Conservation (phyloP, 2,329 filamentous ascomycete species). For the Venturiaceae sp. region DNA sequence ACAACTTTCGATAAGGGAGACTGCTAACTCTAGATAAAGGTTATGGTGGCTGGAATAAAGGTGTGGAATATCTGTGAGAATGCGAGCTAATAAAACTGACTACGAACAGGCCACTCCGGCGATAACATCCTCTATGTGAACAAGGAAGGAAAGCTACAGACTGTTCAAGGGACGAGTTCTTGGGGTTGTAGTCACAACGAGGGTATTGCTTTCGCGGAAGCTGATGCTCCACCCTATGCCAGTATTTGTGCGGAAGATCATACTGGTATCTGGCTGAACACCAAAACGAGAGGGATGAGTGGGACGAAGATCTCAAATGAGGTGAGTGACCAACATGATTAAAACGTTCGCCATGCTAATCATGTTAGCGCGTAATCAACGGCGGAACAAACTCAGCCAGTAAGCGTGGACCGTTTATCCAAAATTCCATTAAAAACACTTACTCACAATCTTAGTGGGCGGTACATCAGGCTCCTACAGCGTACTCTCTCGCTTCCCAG, state of each 20-base stretch:
- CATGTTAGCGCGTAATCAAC: constrained; percentile 41
- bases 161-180: constrained; percentile 41
- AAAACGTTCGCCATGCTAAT: background rate
- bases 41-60: constrained; percentile 1
- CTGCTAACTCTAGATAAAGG: background rate
- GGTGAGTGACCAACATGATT: background rate
- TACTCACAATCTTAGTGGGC: no score
- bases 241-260: constrained; percentile 53
- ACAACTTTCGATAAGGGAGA: background rate
- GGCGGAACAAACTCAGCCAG: constrained; percentile 35
- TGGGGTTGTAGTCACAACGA: constrained; percentile 59
- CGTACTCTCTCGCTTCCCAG: constrained; percentile 43
- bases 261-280: constrained; percentile 56
- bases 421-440: no score
- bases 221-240: constrained; percentile 48
- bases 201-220: constrained; percentile 52
- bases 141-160: constrained; percentile 38
- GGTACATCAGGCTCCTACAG: constrained; percentile 56
- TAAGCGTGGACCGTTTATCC: no score
- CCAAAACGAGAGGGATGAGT: constrained; percentile 46
- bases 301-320: constrained; percentile 55
- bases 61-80: background rate
- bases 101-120: constrained; percentile 47
- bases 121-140: constrained; percentile 45
- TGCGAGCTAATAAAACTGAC: background rate